These are phyloP conservation scores for Fusarium sp. DNA, from an alignment of 2,329 filamentous ascomycete genomes.

Conservation along the genomic window DNA sequence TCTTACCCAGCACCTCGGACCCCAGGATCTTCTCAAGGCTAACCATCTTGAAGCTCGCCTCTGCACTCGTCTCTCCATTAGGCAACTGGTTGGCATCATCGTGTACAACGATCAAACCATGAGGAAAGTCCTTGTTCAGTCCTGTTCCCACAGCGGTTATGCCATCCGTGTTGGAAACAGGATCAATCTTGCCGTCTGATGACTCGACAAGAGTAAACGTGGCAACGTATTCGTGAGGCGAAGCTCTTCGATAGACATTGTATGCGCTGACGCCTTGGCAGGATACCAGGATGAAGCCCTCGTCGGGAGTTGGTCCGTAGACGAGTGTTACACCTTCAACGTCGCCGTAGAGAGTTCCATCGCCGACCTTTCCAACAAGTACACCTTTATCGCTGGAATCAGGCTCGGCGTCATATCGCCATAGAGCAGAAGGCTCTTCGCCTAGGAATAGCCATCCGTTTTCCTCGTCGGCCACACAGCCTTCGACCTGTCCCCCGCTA, in stretches of 20 bases:
- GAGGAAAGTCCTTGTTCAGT: conserved; percentile 54
- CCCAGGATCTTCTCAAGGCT: conserved; percentile 53
- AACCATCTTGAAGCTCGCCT: conserved; percentile 62
- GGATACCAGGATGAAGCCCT: conserved; percentile 62
- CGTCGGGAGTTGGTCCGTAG: conserved; percentile 52
- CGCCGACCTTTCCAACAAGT: conserved; percentile 54
- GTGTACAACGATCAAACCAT: conserved; percentile 60
- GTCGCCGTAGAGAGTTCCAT: conserved; percentile 59
- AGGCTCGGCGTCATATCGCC: conserved; percentile 62
- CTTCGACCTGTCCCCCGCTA: conserved; percentile 62
- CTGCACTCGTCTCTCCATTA: conserved; percentile 54
- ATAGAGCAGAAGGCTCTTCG: conserved; percentile 61
- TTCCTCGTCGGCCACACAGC: conserved; percentile 61
- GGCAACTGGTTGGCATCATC: conserved; percentile 63
- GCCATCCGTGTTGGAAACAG: conserved; percentile 63
- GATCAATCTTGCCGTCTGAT: conserved; percentile 54
- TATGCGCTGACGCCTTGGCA: conserved; percentile 63
- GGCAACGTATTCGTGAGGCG: conserved; percentile 59
- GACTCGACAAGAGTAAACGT: conserved; percentile 59
- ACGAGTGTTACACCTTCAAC: conserved; percentile 64
- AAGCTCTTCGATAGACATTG: conserved; percentile 59
- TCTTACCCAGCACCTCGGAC: conserved; percentile 37
- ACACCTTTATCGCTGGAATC: conserved; percentile 49
- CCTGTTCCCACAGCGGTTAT: conserved; percentile 56
- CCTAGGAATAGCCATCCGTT: conserved; percentile 61